Evolutionary conservation across 2,329 filamentous ascomycete genomes (phyloP).

Genomic region (Aspergillus cejpii): DNA sequence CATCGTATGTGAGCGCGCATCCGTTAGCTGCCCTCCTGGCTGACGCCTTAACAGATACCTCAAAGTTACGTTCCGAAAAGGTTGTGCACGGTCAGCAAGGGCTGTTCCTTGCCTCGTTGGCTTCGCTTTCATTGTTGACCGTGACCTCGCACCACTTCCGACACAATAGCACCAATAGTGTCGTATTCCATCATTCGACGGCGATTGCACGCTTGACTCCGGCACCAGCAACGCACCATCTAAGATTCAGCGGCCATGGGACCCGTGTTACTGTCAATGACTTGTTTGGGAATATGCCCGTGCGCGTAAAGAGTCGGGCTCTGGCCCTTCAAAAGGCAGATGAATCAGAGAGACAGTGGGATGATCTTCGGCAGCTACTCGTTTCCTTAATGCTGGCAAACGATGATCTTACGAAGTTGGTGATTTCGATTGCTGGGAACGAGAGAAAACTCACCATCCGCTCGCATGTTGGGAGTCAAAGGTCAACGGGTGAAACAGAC

Average conservation of each 20-base stretch:
- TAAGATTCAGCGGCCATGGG: conserved; percentile 57
- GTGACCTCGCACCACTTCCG: conserved; percentile 62
- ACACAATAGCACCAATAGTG: conserved; percentile 49
- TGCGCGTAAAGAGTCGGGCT: conserved; percentile 74
- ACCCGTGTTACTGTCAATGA: conserved; percentile 71
- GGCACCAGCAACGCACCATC: conserved; percentile 51
- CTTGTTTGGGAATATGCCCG: conserved; percentile 84
- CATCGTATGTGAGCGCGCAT: conserved; percentile 50
- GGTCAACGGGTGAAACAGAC: conserved; percentile 15
- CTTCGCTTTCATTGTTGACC: conserved; percentile 66
- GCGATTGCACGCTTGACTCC: conserved; percentile 59
- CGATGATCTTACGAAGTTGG: conserved; percentile 51
- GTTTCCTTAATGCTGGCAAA: conserved; percentile 66
- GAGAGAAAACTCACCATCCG: conserved; percentile 34
- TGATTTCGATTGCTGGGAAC: conserved; percentile 49
- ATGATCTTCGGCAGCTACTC: conserved; percentile 53
- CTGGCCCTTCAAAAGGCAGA: conserved; percentile 46
- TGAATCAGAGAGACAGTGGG: conserved; percentile 59
- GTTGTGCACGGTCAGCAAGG: conserved; percentile 62
- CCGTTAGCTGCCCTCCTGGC: neutral
- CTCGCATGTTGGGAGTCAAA: conserved; percentile 1
- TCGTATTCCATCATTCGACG: conserved; percentile 65
- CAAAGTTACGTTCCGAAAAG: conserved; percentile 53
- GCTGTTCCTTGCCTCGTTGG: conserved; percentile 69
- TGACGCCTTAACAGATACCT: conserved; percentile 59